phyloP scores from a whole-genome alignment of 2,329 filamentous ascomycete species.

The Penicillium sp. region DNA sequence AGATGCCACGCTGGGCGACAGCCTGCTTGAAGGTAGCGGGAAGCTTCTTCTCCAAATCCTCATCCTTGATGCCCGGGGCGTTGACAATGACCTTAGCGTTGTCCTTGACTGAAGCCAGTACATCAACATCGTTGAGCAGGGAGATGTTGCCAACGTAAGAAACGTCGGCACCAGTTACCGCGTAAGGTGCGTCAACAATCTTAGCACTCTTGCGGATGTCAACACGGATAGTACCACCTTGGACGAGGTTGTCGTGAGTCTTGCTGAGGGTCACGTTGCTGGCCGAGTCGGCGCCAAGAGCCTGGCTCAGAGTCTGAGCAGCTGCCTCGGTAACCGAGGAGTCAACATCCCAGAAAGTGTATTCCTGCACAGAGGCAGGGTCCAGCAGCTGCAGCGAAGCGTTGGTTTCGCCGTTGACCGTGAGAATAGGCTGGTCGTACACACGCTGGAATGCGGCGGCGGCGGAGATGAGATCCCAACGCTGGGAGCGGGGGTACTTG shows the following conservation, averaged over 20 bases:
- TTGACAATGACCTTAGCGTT: constrained; percentile 73
- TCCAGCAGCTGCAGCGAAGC: constrained; percentile 55
- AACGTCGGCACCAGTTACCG: constrained; percentile 74
- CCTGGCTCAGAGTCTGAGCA: constrained; percentile 59
- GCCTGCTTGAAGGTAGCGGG: constrained; percentile 67
- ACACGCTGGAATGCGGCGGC: constrained; percentile 46
- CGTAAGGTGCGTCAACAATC: constrained; percentile 79
- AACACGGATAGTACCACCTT: constrained; percentile 76
- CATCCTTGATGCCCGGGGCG: constrained; percentile 76
- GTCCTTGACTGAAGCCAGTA: constrained; percentile 66
- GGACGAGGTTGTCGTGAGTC: constrained; percentile 60
- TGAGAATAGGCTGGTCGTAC: constrained; percentile 40
- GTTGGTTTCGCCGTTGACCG: constrained; percentile 24
- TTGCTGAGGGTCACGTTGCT: constrained; percentile 60
- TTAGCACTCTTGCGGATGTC: constrained; percentile 82
- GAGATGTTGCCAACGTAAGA: constrained; percentile 75
- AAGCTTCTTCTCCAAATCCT: constrained; percentile 84
- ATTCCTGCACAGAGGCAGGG: constrained; percentile 65
- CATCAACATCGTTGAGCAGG: constrained; percentile 73
- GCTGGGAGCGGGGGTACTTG: constrained; percentile 78
- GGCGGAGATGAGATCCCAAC: constrained; percentile 55
- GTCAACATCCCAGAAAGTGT: constrained; percentile 91
- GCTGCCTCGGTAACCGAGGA: constrained; percentile 65
- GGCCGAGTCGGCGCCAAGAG: constrained; percentile 58
- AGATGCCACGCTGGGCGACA: constrained; percentile 65